These are phyloP conservation scores for Hemisphaericaspora nanyangensis DNA, from an alignment of 805 yeast species.

Conservation along the genomic window DNA sequence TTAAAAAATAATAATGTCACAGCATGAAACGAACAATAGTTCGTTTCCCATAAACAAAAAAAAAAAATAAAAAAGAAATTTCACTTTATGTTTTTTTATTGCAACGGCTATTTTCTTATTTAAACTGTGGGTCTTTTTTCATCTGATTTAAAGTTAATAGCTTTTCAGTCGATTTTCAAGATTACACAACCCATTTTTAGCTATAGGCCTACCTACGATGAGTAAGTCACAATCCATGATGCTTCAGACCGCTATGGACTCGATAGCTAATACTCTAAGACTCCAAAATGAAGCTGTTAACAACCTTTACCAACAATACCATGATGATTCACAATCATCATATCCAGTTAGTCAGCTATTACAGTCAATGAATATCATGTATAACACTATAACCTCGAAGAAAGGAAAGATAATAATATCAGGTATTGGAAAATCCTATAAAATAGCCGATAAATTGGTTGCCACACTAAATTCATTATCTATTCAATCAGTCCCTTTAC, in stretches of 20 bases:
- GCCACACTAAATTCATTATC: slow-evolving; percentile 83
- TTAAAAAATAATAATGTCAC: too few relatives aligned
- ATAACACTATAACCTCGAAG: slow-evolving; percentile 22
- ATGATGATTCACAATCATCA: slow-evolving; percentile 20
- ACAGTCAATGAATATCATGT: slow-evolving; percentile 39
- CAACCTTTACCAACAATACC: slow-evolving; percentile 43
- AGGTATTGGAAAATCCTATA: slow-evolving; percentile 83
- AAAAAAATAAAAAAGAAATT: too few relatives aligned
- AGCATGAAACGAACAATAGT: too few relatives aligned
- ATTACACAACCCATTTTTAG: too few relatives aligned
- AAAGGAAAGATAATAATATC: slow-evolving; percentile 67
- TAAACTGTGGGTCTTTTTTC: too few relatives aligned
- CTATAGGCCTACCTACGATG: too few relatives aligned
- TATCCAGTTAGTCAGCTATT: slow-evolving; percentile 45
- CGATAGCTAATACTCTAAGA: slow-evolving; percentile 36
- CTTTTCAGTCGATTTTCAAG: too few relatives aligned
- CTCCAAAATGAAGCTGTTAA: slow-evolving; percentile 47
- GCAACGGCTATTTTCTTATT: too few relatives aligned
- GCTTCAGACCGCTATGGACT: slow-evolving; percentile 22
- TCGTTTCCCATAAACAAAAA: too few relatives aligned
- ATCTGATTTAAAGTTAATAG: too few relatives aligned
- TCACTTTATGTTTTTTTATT: too few relatives aligned
- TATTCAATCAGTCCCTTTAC: slow-evolving; percentile 61
- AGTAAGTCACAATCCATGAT: too few relatives aligned
- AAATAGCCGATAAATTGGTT: slow-evolving; percentile 71